These are phyloP conservation scores for Fraxinus angustifolia DNA, from an alignment of 305 asterid species.

Conservation along the genomic window DNA sequence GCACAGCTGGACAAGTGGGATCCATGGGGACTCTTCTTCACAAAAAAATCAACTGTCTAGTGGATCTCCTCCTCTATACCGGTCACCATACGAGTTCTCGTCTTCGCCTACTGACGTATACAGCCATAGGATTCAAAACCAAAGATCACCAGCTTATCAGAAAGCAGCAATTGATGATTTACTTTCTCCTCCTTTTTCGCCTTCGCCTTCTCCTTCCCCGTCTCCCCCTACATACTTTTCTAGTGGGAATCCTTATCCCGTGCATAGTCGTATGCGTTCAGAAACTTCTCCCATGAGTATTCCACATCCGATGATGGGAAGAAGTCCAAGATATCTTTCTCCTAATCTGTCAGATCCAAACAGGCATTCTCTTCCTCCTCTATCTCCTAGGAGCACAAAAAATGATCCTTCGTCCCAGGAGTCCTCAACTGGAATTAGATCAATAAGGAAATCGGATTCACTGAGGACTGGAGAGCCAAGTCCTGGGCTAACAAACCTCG, in stretches of 20 bases:
- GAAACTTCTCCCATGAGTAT: conserved; percentile 93
- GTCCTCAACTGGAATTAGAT: conserved; percentile 73
- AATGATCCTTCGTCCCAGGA: conserved; percentile 75
- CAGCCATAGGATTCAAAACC: conserved; percentile 44
- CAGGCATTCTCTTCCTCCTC: conserved; percentile 82
- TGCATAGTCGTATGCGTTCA: conserved; percentile 49
- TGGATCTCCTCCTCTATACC: conserved; percentile 70
- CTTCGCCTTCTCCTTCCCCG: conserved; percentile 83
- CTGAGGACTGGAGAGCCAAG: conserved; percentile 62
- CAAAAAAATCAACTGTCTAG: conserved; percentile 47
- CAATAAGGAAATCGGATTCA: conserved; percentile 59
- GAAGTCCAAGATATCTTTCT: conserved; percentile 75
- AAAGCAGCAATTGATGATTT: conserved; percentile 51
- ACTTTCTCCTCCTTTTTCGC: conserved; percentile 86
- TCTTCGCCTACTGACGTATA: conserved; percentile 53
- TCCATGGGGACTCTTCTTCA: conserved; percentile 53
- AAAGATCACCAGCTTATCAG: conserved; percentile 46
- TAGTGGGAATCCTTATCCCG: conserved; percentile 28
- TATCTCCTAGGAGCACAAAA: conserved; percentile 74
- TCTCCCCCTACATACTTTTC: conserved; percentile 68
- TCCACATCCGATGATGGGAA: conserved; percentile 74
- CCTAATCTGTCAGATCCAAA: conserved; percentile 90
- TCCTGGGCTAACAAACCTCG: conserved; percentile 46
- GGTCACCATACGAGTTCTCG: conserved; percentile 61
- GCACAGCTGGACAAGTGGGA: conserved; percentile 92